A percentile compares a stretch with the other conserved stretches of the same genome.
phyloP scores from a whole-genome alignment of 2,329 filamentous ascomycete species.

The Capronia epimyces region DNA sequence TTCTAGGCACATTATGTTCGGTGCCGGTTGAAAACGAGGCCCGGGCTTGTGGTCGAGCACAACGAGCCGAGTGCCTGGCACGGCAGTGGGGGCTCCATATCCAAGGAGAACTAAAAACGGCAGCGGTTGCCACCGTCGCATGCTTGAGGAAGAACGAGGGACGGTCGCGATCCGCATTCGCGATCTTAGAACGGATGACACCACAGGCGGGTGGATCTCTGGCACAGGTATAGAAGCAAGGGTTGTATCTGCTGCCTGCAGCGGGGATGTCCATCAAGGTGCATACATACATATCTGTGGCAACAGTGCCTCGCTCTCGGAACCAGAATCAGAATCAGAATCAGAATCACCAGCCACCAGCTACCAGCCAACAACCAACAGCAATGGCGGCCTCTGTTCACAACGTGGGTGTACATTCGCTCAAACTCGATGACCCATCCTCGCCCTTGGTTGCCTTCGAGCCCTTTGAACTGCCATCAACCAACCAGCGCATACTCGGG shows the following conservation, averaged over 20 bases:
- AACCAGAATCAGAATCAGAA: too few species aligned
- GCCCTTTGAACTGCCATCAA: slow-evolving; percentile 38
- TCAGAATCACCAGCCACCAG: too few species aligned
- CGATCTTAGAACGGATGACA: slow-evolving; percentile 12
- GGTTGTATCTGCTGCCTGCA: neutral
- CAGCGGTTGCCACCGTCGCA: neutral
- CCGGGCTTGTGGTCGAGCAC: too few species aligned
- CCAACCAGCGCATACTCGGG: slow-evolving; percentile 41
- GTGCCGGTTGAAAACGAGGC: too few species aligned
- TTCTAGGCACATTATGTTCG: neutral
- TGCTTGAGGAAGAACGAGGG: neutral
- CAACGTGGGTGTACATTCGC: slow-evolving; percentile 4
- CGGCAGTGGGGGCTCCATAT: too few species aligned
- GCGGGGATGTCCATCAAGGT: neutral
- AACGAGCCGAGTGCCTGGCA: too few species aligned
- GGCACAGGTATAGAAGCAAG: neutral
- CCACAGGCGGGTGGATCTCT: neutral
- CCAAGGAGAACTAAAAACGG: too few species aligned
- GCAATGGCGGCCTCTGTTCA: slow-evolving; percentile 16
- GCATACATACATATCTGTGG: neutral
- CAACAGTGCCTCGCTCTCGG: too few species aligned
- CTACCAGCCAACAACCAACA: neutral
- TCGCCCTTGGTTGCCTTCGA: slow-evolving; percentile 33
- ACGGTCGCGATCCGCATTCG: neutral
- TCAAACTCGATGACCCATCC: slow-evolving; percentile 26